Evolutionary conservation across 2,329 filamentous ascomycete genomes (phyloP).

Genomic region (Calonectria naviculata): DNA sequence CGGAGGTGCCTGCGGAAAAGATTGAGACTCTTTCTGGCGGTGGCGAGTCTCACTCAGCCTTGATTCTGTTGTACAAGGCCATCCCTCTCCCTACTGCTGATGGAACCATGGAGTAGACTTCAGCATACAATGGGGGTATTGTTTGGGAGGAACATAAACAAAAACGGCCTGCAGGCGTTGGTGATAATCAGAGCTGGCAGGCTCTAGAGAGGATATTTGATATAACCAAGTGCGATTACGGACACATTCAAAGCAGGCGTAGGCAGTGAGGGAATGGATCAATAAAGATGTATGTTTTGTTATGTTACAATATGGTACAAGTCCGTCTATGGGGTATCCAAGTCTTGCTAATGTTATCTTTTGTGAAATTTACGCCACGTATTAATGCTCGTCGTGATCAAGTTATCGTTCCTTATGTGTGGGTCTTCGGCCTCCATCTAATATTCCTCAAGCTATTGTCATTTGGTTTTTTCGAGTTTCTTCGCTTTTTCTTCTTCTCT

Average conservation of each 20-base stretch:
- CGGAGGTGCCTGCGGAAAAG: slow-evolving; percentile 90
- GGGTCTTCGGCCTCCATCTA: background rate
- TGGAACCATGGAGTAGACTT: slow-evolving; percentile 46
- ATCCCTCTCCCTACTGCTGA: slow-evolving; percentile 74
- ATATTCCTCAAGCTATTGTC: background rate
- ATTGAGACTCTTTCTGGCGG: slow-evolving; percentile 91
- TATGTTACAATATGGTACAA: slow-evolving; percentile 25
- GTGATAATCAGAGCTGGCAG: slow-evolving; percentile 9
- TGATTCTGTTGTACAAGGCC: slow-evolving; percentile 83
- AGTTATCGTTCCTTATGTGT: background rate
- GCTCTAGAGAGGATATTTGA: slow-evolving; percentile 15
- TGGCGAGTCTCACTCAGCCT: slow-evolving; percentile 85
- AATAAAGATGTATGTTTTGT: slow-evolving; percentile 24
- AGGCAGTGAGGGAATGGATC: slow-evolving; percentile 29
- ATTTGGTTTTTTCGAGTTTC: slow-evolving; percentile 25
- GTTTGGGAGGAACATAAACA: background rate
- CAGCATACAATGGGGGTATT: background rate
- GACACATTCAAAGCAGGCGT: slow-evolving; percentile 27
- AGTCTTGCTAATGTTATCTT: background rate
- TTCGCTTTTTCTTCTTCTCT: slow-evolving; percentile 45
- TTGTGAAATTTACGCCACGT: slow-evolving; percentile 1
- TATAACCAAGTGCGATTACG: slow-evolving; percentile 17
- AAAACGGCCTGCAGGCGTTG: slow-evolving; percentile 16
- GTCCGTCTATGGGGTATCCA: slow-evolving; percentile 32
- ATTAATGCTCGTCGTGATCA: background rate